Evolutionary conservation across 352 stramenopile genomes (phyloP).

Genomic region (Pythium periplocum): DNA sequence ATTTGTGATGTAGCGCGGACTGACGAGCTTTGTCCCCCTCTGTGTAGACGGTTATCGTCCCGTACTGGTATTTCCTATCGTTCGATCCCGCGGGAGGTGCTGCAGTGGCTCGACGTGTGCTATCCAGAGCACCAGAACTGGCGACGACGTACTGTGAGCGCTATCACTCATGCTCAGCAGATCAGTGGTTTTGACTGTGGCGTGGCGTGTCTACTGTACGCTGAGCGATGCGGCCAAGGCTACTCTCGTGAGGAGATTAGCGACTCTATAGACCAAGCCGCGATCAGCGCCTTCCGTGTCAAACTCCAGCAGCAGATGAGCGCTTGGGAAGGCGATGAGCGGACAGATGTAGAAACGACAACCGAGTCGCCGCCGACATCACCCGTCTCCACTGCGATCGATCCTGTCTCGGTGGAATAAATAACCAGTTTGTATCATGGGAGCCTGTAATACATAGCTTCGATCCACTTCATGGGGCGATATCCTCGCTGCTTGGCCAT

Average conservation of each 20-base stretch:
- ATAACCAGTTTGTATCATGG: no score
- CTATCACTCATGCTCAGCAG: slow-evolving; percentile 83
- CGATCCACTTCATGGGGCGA: no score
- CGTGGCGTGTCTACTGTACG: slow-evolving; percentile 84
- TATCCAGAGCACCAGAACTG: slow-evolving; percentile 63
- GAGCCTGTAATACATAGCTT: no score
- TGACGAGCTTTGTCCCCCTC: no score
- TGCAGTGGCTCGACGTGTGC: slow-evolving; percentile 81
- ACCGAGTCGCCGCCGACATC: no score
- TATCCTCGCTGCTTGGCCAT: no score
- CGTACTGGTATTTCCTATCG: slow-evolving; percentile 61
- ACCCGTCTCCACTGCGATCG: no score
- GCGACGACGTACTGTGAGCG: slow-evolving; percentile 50
- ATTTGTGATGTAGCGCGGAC: no score
- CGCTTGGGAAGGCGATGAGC: no score
- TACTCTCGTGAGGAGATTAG: slow-evolving; percentile 58
- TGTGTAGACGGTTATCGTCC: slow-evolving; percentile 35
- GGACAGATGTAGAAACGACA: no score
- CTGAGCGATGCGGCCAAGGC: slow-evolving; percentile 74
- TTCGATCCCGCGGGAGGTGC: slow-evolving; percentile 68
- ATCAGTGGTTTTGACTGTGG: slow-evolving; percentile 88
- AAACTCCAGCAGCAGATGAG: slow-evolving; percentile 36
- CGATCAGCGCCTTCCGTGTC: slow-evolving; percentile 67
- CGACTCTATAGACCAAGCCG: slow-evolving; percentile 48
- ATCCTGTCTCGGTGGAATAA: no score